Conservation (phyloP, 164 flowering plant genomes). For the Chloranthus sessilifolius region DNA sequence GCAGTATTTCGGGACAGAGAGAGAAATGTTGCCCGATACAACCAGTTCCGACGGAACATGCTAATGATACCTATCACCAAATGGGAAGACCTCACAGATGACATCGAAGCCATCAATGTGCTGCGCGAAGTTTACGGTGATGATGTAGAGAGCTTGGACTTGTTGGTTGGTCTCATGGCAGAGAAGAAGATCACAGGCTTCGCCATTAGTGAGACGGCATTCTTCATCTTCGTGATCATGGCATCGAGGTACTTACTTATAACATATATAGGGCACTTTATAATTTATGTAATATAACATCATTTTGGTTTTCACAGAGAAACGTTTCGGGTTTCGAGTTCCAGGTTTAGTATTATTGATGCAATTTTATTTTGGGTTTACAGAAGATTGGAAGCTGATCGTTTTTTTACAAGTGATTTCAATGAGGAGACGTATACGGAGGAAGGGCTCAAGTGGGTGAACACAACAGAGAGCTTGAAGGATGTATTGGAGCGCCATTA, state of each 20-base stretch:
- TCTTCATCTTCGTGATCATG: slow-evolving; percentile 30
- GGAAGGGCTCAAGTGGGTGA: slow-evolving; percentile 42
- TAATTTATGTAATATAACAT: too few relatives aligned
- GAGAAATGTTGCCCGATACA: slow-evolving; percentile 40
- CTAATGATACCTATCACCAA: slow-evolving; percentile 30
- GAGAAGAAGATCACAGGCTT: slow-evolving; percentile 46
- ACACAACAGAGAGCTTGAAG: slow-evolving; percentile 35
- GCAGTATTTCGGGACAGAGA: slow-evolving; percentile 44
- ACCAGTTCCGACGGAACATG: slow-evolving; percentile 34
- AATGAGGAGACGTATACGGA: slow-evolving; percentile 32
- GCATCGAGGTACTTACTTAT: slow-evolving; percentile 31
- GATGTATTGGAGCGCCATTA: slow-evolving; percentile 36
- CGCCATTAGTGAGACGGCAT: slow-evolving; percentile 44
- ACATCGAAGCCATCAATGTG: slow-evolving; percentile 22
- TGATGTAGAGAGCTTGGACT: slow-evolving; percentile 35
- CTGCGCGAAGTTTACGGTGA: slow-evolving; percentile 34
- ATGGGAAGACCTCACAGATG: slow-evolving; percentile 43
- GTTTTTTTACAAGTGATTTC: slow-evolving; percentile 37
- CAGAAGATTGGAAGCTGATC: slow-evolving; percentile 42
- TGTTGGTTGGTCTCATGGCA: slow-evolving; percentile 34
- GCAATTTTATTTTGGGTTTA: too few relatives aligned
- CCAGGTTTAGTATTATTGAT: too few relatives aligned
- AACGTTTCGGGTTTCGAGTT: too few relatives aligned
- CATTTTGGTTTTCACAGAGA: too few relatives aligned
- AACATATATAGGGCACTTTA: too few relatives aligned